A percentile compares a stretch with the other conserved stretches of the same genome.
Conservation (phyloP, 805 yeast species). For the Nadsonia fulvescens region DNA sequence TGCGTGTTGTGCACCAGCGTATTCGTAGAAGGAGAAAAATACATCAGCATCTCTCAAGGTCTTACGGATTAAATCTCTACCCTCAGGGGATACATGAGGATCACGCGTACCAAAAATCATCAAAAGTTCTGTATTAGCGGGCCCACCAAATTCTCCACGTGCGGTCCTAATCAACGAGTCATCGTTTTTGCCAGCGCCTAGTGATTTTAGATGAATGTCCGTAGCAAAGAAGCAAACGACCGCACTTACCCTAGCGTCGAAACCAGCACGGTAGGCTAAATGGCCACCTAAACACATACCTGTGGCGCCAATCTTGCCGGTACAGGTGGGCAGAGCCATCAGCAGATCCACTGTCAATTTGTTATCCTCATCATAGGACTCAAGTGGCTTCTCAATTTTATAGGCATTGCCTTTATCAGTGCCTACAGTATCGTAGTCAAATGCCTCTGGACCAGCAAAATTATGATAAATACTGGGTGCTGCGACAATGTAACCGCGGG, state of each 20-base stretch:
- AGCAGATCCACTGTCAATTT: constrained; percentile 46
- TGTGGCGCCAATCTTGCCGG: constrained; percentile 60
- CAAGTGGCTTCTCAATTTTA: constrained; percentile 48
- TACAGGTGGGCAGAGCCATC: constrained; percentile 37
- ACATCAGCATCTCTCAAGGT: constrained; percentile 40
- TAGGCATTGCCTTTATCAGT: constrained; percentile 57
- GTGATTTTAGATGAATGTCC: constrained; percentile 50
- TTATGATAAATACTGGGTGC: constrained; percentile 70
- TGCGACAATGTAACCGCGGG: constrained; percentile 64
- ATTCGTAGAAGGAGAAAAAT: constrained; percentile 52
- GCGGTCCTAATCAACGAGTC: constrained; percentile 42
- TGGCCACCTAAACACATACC: constrained; percentile 86
- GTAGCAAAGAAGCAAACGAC: constrained; percentile 67
- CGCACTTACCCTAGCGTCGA: constrained; percentile 47
- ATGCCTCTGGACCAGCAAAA: constrained; percentile 42
- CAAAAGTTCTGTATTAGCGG: constrained; percentile 30
- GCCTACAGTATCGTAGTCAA: constrained; percentile 53
- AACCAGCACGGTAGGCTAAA: constrained; percentile 50
- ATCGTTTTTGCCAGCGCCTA: constrained; percentile 47
- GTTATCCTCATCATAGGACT: constrained; percentile 63
- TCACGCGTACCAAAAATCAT: constrained; percentile 64
- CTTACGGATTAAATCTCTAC: constrained; percentile 52
- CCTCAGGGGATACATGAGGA: constrained; percentile 63
- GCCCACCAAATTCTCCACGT: constrained; percentile 34
- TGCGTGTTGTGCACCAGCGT: constrained; percentile 70